Base-by-base conservation (phyloP, 176 grass and related monocot species). In the Elaeis guineensis region DNA sequence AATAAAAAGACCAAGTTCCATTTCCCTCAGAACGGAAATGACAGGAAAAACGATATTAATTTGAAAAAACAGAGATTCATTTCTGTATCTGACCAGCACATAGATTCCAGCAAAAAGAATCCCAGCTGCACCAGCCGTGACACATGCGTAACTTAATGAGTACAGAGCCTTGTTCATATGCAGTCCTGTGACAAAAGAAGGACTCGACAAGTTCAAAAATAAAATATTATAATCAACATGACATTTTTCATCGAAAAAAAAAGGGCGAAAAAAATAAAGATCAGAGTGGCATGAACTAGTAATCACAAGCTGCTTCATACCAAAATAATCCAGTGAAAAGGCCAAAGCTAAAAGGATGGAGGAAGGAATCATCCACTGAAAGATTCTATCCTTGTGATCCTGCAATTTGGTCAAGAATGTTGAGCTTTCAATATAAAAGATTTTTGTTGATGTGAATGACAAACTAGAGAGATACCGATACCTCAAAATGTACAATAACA, bases 401-500 rank as follows among this genome's bases (percentile, higher is more conserved):
- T 95, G 79, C 26, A 83, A 21, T 60, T 15, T 51, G 63, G 63
- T 44, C 22, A 62, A 51, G 23, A 29, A 17, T 12, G 9, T 6
- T 21, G 11, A 21, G 39, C 19, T 39, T 66, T 67, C 17, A 61
- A 49, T 16, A 32, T 25, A 15, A 30, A 50, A 58, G 35, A 25
- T 55, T n/a, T 18, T 66, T 51, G 17, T 32, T 44, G 24, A 76
- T 28, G 29, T 19, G 32, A 19, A 51, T 16, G 1, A 21, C 12
- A 61, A 60, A 55, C 35, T 44, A 44, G 11, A 17, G 23, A 23
- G 2, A 68, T 20, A 29, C 35, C 2, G 35, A 44, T 89, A 93
- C 94, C 94, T 89, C 79, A 50, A 89, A 89, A 72, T 89, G 84
- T 64, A 93, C 74, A 24, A 98, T 84, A 18, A 89, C 52, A 51